Evolutionary conservation across 768 basidiomycete genomes (phyloP), one percentile per base, ranked within the genome.

Genomic region (Phanerodontia chrysosporium): DNA sequence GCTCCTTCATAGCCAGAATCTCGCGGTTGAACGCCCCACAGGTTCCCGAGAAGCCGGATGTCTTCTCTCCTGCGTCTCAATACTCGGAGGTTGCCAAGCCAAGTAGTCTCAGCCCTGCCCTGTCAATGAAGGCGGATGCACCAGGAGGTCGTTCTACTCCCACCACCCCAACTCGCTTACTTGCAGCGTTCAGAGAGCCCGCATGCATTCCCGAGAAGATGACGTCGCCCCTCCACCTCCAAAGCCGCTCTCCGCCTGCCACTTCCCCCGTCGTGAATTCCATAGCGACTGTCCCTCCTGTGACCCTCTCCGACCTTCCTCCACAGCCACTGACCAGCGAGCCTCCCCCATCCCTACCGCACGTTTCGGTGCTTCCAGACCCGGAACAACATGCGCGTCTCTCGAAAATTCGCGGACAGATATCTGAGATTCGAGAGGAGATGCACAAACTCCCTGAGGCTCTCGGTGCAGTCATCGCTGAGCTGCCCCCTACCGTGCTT

Each of bases 51-150:
- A 9, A 29, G 21, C 32, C 46, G 18, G 46, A 57, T 24, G n/a
- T 49, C 22, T 57, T 48, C 16, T 57, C 56, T n/a, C 45, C 46
- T 21, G 56, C 56, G 10, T 57, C 56, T 21, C 46, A 48, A n/a
- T 57, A 57, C 46, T 57, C 56, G 7, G 46, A 30, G 21, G 44
- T 42, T 10, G 39, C 39, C 39, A 42, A 42, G 18, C 39, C 39
- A 4, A 18, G 4, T 18, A 42, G 39, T 18, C 39, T 18, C 9
- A 18, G 10, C 18, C 39, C 39, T 18, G 8, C 18, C 10, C 39
- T 42, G 16, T 42, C 39, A 4, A 18, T 42, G 39, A 42, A 7
- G 4, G 4, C 16, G 39, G 39, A 42, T 18, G 16, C 18, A 18
- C 39, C 39, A 42, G 6, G 8, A 4, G 4, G 18, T 18, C 39